These are phyloP conservation scores for Delonix regia DNA, from an alignment of 306 rosid genomes.

Conservation along the genomic window DNA sequence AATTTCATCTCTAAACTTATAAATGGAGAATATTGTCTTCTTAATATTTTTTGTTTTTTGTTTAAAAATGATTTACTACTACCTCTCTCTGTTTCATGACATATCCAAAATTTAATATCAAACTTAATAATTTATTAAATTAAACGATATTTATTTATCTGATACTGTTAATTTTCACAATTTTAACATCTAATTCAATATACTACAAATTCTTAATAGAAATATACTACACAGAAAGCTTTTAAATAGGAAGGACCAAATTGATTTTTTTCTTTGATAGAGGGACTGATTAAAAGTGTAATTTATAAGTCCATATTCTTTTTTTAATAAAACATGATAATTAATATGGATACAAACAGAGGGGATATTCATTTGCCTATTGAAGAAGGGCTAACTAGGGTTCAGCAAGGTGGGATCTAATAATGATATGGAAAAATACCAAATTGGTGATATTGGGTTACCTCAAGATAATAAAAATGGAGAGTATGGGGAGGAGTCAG, in stretches of 20 bases:
- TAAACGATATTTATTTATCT: neutral
- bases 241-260: neutral
- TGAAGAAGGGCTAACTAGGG: slow-evolving; percentile 31
- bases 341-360: slow-evolving; percentile 7
- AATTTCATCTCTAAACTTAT: no score
- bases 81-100: neutral
- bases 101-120: neutral
- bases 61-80: no score
- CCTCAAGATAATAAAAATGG: slow-evolving; percentile 4
- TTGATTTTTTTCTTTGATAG: no score
- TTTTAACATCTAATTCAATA: no score
- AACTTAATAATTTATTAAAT: neutral
- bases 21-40: no score
- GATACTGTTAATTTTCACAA: no score
- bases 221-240: no score
- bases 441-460: slow-evolving; percentile 21
- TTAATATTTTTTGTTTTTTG: no score
- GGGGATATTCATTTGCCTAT: slow-evolving; percentile 33
- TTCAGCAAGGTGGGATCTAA: slow-evolving; percentile 37
- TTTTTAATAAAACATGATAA: neutral
- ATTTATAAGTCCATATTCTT: neutral
- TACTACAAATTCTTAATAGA: no score
- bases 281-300: neutral
- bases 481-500: slow-evolving; percentile 22
- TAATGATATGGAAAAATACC: neutral